Conservation (phyloP, 108 stramenopile species). For the Cyclostephanos tholiformis region DNA sequence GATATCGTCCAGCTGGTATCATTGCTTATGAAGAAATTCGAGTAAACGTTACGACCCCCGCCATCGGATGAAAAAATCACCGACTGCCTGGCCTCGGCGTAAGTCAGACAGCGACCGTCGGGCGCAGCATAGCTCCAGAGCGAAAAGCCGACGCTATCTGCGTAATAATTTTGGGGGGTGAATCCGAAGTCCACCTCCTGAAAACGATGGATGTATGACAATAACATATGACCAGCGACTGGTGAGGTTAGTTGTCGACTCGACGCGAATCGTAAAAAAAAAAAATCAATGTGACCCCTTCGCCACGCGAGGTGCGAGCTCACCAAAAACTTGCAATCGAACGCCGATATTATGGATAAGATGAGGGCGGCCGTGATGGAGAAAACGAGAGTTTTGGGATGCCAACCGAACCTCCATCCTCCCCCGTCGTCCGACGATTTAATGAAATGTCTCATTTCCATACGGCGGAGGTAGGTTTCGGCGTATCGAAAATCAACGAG, state of each 20-base stretch:
- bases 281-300: no score
- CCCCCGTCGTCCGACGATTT: not conserved
- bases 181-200: conserved; percentile 11
- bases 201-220: no score
- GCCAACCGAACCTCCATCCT: conserved; percentile 18
- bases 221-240: no score
- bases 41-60: conserved; percentile 12
- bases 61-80: conserved; percentile 3
- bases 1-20: conserved; percentile 20
- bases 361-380: conserved; percentile 17
- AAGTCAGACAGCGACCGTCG: conserved; percentile 12
- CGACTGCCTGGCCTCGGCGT: conserved; percentile 3
- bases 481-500: no score
- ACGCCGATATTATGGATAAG: conserved; percentile 7
- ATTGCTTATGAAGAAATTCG: conserved; percentile 16
- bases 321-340: conserved; percentile 20
- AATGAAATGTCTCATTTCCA: not conserved
- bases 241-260: no score
- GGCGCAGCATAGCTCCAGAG: conserved; percentile 13
- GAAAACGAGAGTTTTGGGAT: conserved; percentile 21
- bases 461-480: not conserved
- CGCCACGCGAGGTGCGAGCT: no score
- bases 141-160: conserved; percentile 8
- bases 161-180: conserved; percentile 9
- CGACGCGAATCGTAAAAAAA: no score